Conservation (phyloP, 495 filamentous ascomycete species). For the Neurospora cerealis region DNA sequence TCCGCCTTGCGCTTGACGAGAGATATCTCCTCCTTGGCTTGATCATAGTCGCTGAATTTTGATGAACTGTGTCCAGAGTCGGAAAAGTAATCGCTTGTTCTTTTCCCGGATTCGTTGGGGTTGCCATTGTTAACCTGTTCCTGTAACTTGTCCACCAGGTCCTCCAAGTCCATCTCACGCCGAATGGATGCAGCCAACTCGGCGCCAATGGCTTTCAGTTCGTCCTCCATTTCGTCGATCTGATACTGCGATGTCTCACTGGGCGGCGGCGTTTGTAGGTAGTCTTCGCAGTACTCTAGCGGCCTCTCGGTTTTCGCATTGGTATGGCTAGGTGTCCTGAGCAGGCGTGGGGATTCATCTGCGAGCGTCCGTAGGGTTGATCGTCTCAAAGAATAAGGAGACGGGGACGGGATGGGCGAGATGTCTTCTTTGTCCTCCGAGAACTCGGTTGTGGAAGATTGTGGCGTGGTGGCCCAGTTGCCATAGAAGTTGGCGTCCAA, state of each 20-base stretch:
- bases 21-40: conserved; percentile 72
- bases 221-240: conserved; percentile 79
- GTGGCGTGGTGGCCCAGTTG: conserved; percentile 36
- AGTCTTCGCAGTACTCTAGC: conserved; percentile 34
- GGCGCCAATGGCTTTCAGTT: conserved; percentile 82
- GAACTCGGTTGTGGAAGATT: conserved; percentile 29
- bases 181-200: conserved; percentile 88
- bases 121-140: conserved; percentile 48
- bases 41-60: conserved; percentile 55
- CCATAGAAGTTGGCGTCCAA: conserved; percentile 40
- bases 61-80: conserved; percentile 86
- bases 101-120: conserved; percentile 51
- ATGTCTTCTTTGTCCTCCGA: conserved; percentile 34
- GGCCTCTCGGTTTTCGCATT: conserved; percentile 23
- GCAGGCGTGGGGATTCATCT: conserved; percentile 31
- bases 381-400: conserved; percentile 31
- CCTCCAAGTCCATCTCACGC: conserved; percentile 94
- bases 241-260: conserved; percentile 26
- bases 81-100: conserved; percentile 96
- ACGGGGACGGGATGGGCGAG: conserved; percentile 36
- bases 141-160: conserved; percentile 80
- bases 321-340: conserved; percentile 19
- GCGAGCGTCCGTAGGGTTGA: conserved; percentile 17
- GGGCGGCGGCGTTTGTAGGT: conserved; percentile 36
- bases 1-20: conserved; percentile 73